Percentiles rank a stretch among this genome's conserved stretches.
These are phyloP conservation scores for Clarkia xantiana DNA, from an alignment of 345 rosid genomes.

Conservation along the genomic window DNA sequence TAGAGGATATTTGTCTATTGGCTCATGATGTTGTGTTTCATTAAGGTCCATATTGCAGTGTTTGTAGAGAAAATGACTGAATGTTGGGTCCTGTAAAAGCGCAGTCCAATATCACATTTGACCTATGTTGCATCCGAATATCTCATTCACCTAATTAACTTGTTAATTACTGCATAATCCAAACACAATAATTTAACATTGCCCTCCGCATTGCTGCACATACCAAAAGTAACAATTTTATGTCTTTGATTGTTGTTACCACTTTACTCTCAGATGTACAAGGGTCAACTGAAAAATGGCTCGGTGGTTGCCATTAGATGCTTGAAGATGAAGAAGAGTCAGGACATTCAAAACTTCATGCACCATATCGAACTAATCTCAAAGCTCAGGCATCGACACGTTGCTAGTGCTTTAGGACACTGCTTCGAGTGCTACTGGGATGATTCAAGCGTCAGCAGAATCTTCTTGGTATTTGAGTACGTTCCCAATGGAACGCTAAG, in stretches of 20 bases:
- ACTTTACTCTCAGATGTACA: conserved; percentile 54
- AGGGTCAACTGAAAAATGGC: conserved; percentile 70
- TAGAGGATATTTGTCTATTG: too few relatives aligned
- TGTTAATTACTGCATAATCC: too few relatives aligned
- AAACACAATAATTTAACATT: too few relatives aligned
- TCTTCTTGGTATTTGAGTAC: conserved; percentile 73
- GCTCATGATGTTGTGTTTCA: too few relatives aligned
- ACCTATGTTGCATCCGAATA: too few relatives aligned
- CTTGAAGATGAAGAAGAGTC: conserved; percentile 68
- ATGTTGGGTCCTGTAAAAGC: too few relatives aligned
- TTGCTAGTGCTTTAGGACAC: conserved; percentile 85
- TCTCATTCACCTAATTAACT: too few relatives aligned
- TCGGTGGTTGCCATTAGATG: conserved; percentile 68
- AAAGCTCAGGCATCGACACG: conserved; percentile 72
- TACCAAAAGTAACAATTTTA: too few relatives aligned
- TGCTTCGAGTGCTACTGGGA: conserved; percentile 89
- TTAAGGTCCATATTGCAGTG: too few relatives aligned
- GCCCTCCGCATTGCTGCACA: too few relatives aligned
- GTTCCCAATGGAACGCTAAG: conserved; percentile 78
- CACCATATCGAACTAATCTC: conserved; percentile 77
- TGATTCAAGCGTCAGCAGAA: conserved; percentile 88
- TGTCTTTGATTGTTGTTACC: not conserved
- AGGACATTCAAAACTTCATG: conserved; percentile 60
- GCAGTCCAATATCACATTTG: too few relatives aligned
- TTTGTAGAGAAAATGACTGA: too few relatives aligned